Evolutionary conservation across 108 stramenopile species (phyloP).

Genomic region (Poteriospumella lacustris): DNA sequence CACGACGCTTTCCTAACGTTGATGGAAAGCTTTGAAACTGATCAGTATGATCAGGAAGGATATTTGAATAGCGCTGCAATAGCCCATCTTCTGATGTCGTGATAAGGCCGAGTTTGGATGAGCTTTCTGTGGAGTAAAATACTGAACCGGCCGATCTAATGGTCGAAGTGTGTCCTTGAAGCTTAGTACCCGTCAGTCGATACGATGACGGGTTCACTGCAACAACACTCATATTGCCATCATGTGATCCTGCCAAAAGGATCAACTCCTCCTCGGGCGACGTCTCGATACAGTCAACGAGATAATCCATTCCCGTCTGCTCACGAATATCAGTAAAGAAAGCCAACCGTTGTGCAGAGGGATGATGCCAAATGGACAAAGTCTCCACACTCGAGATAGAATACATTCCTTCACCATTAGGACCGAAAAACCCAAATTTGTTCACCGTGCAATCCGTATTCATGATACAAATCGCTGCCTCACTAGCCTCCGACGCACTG

Average conservation of each 20-base stretch:
- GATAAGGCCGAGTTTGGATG: too few relatives aligned
- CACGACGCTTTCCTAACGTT: too few relatives aligned
- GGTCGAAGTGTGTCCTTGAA: too few relatives aligned
- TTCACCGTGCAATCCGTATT: constrained; percentile 53
- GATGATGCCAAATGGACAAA: constrained; percentile 43
- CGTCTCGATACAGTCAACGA: constrained; percentile 37
- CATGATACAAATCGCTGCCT: constrained; percentile 45
- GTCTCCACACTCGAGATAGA: constrained; percentile 40
- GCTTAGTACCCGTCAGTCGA: too few relatives aligned
- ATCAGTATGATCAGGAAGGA: too few relatives aligned
- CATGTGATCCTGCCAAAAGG: constrained; percentile 34
- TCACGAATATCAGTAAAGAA: constrained; percentile 35
- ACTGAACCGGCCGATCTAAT: too few relatives aligned
- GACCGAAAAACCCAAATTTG: constrained; percentile 38
- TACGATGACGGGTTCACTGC: too few relatives aligned
- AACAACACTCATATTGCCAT: constrained; percentile 29
- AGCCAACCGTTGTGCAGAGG: constrained; percentile 39
- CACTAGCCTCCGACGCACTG: constrained; percentile 33
- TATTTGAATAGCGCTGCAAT: too few relatives aligned
- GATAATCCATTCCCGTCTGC: constrained; percentile 31
- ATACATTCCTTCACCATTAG: constrained; percentile 28
- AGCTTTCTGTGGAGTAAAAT: too few relatives aligned
- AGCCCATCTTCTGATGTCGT: too few relatives aligned
- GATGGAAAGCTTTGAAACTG: too few relatives aligned
- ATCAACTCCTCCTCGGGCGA: constrained; percentile 27